Evolutionary conservation across 306 rosid genomes (phyloP).

Genomic region (Glycine soja): DNA sequence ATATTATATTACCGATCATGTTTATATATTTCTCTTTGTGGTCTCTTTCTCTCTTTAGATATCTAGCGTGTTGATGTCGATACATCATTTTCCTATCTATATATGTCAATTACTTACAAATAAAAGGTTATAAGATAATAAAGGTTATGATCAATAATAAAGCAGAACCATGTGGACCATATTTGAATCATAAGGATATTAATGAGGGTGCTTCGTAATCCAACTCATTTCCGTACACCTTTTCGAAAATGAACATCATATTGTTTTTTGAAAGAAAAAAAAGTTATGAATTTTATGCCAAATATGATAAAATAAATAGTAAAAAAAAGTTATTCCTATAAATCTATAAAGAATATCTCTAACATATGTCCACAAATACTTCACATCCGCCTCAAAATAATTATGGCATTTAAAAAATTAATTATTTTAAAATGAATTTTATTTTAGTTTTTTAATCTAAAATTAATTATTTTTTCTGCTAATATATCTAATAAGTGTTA

Average conservation of each 20-base stretch:
- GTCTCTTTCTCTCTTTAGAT: background rate
- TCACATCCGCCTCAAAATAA: too few relatives aligned
- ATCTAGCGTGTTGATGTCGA: background rate
- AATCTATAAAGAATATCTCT: background rate
- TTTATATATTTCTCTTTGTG: background rate
- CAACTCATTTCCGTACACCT: conserved; percentile 42
- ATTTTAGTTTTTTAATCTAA: too few relatives aligned
- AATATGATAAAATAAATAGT: background rate
- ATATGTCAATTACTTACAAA: background rate
- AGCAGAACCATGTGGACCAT: conserved; percentile 43
- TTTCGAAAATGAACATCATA: background rate
- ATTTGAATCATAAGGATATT: background rate
- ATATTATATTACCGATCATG: background rate
- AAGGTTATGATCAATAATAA: conserved; percentile 16
- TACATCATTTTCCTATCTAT: background rate
- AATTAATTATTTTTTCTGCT: too few relatives aligned
- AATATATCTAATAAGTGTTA: too few relatives aligned
- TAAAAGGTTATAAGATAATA: background rate
- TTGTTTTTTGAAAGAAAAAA: background rate
- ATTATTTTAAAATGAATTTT: too few relatives aligned
- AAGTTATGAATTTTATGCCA: background rate
- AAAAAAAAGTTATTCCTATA: background rate
- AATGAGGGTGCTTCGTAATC: conserved; percentile 41
- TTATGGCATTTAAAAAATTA: too few relatives aligned
- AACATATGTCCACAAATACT: too few relatives aligned